phyloP scores from a whole-genome alignment of 2,329 filamentous ascomycete species.

The Fusarium heterosporum region DNA sequence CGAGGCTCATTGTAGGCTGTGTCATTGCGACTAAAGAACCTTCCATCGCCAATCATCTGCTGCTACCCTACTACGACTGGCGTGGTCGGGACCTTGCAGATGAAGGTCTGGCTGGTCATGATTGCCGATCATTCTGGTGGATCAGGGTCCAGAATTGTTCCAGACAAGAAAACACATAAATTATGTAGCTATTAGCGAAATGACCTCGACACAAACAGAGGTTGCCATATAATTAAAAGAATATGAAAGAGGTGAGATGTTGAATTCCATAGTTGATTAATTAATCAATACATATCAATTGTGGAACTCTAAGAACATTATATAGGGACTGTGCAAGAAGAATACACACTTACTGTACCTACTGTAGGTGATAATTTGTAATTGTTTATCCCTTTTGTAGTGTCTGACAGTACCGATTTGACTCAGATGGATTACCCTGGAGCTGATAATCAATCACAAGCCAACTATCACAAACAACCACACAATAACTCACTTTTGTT shows the following conservation, averaged over 20 bases:
- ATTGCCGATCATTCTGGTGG: constrained; percentile 49
- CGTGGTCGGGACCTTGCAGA: constrained; percentile 45
- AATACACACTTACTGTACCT: no score
- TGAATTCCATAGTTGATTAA: no score
- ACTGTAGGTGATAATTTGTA: no score
- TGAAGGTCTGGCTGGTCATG: constrained; percentile 27
- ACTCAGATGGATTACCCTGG: neutral
- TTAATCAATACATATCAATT: no score
- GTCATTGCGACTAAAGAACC: constrained; percentile 14
- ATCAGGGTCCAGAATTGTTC: constrained; percentile 31
- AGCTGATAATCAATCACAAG: neutral
- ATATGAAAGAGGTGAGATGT: no score
- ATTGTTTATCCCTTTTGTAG: no score
- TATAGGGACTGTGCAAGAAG: no score
- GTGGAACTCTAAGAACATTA: no score
- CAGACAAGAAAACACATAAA: constrained; percentile 16
- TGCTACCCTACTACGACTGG: constrained; percentile 32
- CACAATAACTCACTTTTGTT: neutral
- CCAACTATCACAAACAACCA: neutral
- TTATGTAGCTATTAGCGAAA: constrained; percentile 20
- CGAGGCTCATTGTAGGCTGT: constrained; percentile 24
- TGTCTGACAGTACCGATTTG: no score
- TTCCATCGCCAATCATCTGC: constrained; percentile 36
- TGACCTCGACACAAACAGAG: no score
- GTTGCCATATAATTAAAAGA: no score